Evolutionary conservation across 2,329 filamentous ascomycete species (phyloP).

Genomic region (Colletotrichum musicola): DNA sequence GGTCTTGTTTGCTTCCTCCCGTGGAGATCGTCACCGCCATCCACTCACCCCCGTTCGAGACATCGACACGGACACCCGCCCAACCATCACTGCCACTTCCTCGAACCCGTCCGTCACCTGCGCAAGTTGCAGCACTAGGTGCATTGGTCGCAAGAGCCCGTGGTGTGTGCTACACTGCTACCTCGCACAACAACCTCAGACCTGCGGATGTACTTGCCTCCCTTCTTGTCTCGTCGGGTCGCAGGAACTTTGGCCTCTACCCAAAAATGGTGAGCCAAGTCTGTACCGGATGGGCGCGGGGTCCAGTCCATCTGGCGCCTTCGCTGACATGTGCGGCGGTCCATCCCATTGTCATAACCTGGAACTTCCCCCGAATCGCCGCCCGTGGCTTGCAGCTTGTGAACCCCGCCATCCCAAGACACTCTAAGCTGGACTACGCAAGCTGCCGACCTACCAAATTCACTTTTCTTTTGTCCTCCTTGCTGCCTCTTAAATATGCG

Average conservation of each 20-base stretch:
- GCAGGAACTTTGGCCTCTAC: slow-evolving; percentile 22
- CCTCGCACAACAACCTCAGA: neutral
- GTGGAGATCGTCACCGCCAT: neutral
- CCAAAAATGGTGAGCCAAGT: slow-evolving; percentile 4
- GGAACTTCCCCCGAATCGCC: slow-evolving; percentile 28
- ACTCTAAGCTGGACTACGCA: slow-evolving; percentile 22
- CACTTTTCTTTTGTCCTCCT: slow-evolving; percentile 4
- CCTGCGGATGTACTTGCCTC: neutral
- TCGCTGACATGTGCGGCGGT: slow-evolving; percentile 25
- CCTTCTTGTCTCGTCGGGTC: slow-evolving; percentile 7
- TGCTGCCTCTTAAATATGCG: slow-evolving; percentile 13
- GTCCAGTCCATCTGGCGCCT: neutral
- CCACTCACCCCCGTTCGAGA: slow-evolving; percentile 6
- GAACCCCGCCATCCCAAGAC: slow-evolving; percentile 21
- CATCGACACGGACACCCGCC: neutral
- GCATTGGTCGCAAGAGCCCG: slow-evolving; percentile 21
- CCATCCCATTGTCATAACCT: slow-evolving; percentile 9
- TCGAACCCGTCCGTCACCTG: slow-evolving; percentile 15
- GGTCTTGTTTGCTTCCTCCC: slow-evolving; percentile 2
- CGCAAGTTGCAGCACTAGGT: slow-evolving; percentile 31
- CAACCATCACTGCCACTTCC: slow-evolving; percentile 2
- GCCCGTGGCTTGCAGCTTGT: slow-evolving; percentile 25
- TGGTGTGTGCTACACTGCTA: slow-evolving; percentile 12
- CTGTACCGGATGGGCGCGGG: slow-evolving; percentile 13
- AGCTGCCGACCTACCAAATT: slow-evolving; percentile 30